Conservation (phyloP, 768 basidiomycete species). For the Porpolomopsis calyptriformis region DNA sequence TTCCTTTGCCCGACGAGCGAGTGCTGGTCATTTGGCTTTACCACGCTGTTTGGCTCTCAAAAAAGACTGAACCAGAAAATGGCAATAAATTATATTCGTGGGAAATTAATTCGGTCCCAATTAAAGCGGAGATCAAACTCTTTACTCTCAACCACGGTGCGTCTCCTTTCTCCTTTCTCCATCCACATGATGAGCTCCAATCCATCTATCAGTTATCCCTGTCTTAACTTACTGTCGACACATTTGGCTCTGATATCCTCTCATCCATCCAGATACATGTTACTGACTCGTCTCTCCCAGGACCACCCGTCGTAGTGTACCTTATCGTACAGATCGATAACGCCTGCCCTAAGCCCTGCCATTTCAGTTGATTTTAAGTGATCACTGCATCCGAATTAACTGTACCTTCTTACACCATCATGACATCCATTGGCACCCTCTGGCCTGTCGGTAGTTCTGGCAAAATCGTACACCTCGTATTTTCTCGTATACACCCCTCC, state of each 20-base stretch:
- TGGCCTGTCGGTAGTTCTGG: constrained; percentile 34
- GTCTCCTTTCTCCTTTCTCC: background rate
- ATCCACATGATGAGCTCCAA: constrained; percentile 8
- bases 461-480: constrained; percentile 35
- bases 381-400: constrained; percentile 5
- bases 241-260: constrained; percentile 3
- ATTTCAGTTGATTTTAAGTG: background rate
- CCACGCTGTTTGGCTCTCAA: background rate
- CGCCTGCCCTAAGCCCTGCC: constrained; percentile 6
- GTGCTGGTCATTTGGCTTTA: constrained; percentile 4
- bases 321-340: constrained; percentile 7
- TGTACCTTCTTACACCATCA: constrained; percentile 25
- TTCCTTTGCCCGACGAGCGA: constrained; percentile 8
- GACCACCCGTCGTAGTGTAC: background rate
- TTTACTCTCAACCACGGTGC: no score
- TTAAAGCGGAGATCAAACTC: no score
- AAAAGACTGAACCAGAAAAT: no score
- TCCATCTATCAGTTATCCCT: constrained; percentile 10
- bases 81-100: no score
- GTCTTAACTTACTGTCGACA: constrained; percentile 11
- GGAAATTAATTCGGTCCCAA: no score
- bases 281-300: background rate
- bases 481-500: background rate
- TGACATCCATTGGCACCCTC: constrained; percentile 54
- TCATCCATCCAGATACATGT: background rate